These are phyloP conservation scores for Penicillium steckii DNA, from an alignment of 495 filamentous ascomycete species.

Conservation along the genomic window DNA sequence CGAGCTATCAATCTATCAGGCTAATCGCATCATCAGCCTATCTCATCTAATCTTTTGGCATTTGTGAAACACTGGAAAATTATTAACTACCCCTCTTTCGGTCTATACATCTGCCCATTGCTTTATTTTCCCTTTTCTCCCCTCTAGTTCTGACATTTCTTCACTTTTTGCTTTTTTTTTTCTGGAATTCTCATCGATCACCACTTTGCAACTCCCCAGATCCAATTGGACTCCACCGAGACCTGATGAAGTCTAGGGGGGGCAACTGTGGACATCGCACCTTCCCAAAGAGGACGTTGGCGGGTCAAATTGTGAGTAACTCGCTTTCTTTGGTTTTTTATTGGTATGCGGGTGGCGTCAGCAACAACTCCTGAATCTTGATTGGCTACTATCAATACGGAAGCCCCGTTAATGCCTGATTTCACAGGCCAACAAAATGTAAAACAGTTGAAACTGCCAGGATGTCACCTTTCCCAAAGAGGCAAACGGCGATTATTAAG, in stretches of 20 bases:
- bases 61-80: background rate
- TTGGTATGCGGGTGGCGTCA: constrained; percentile 30
- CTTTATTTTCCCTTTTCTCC: constrained; percentile 2
- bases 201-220: constrained; percentile 30
- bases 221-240: constrained; percentile 34
- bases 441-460: background rate
- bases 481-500: background rate
- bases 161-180: constrained; percentile 11
- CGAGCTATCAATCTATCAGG: constrained; percentile 29
- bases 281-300: constrained; percentile 24
- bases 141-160: constrained; percentile 2
- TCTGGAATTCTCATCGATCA: constrained; percentile 9
- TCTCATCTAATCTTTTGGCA: constrained; percentile 22
- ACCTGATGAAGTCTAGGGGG: constrained; percentile 29
- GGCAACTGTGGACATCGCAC: constrained; percentile 21
- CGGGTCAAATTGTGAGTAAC: constrained; percentile 29
- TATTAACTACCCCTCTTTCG: background rate
- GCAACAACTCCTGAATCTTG: constrained; percentile 18
- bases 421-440: background rate
- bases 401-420: background rate
- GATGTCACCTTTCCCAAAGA: background rate
- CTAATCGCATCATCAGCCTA: constrained; percentile 23
- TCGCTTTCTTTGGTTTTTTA: constrained; percentile 19
- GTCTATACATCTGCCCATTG: background rate
- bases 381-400: constrained; percentile 24